phyloP scores from a whole-genome alignment of 805 yeast genomes.

The Soucietia sequanensis region DNA sequence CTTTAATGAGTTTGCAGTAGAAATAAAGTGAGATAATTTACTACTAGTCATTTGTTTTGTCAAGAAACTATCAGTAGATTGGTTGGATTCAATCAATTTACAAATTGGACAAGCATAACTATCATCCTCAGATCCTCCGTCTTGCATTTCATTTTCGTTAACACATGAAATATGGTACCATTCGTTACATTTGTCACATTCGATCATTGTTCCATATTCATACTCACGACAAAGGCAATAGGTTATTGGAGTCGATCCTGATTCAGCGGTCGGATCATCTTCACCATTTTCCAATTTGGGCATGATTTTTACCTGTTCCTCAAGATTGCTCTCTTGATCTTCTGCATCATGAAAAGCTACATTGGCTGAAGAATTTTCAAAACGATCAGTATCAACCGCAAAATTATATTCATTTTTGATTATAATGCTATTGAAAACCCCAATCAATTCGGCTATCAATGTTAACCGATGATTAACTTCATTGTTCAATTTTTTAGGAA shows the following conservation, averaged over 20 bases:
- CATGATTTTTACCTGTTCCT: neutral
- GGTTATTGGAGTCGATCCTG: slow-evolving; percentile 13
- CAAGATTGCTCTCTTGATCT: slow-evolving; percentile 6
- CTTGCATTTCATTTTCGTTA: slow-evolving; percentile 17
- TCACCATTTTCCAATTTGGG: neutral
- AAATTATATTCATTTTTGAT: slow-evolving; percentile 24
- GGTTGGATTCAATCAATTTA: slow-evolving; percentile 18
- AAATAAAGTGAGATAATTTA: slow-evolving; percentile 10
- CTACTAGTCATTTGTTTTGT: slow-evolving; percentile 11
- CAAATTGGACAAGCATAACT: slow-evolving; percentile 32
- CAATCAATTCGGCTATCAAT: slow-evolving; percentile 17
- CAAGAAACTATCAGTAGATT: slow-evolving; percentile 13
- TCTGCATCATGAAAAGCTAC: slow-evolving; percentile 5
- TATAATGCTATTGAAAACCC: slow-evolving; percentile 15
- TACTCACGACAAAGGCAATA: slow-evolving; percentile 64
- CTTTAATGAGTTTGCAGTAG: slow-evolving; percentile 13
- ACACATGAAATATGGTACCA: slow-evolving; percentile 71
- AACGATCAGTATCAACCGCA: slow-evolving; percentile 24
- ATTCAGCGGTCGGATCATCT: no score
- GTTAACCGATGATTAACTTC: slow-evolving; percentile 16
- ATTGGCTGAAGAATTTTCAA: slow-evolving; percentile 25
- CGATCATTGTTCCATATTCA: slow-evolving; percentile 65
- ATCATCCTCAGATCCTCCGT: slow-evolving; percentile 17
- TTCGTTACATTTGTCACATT: slow-evolving; percentile 67
- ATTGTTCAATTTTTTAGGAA: neutral